These are phyloP conservation scores for Leccinum ochraceum DNA, from an alignment of 768 basidiomycete species.

Conservation along the genomic window DNA sequence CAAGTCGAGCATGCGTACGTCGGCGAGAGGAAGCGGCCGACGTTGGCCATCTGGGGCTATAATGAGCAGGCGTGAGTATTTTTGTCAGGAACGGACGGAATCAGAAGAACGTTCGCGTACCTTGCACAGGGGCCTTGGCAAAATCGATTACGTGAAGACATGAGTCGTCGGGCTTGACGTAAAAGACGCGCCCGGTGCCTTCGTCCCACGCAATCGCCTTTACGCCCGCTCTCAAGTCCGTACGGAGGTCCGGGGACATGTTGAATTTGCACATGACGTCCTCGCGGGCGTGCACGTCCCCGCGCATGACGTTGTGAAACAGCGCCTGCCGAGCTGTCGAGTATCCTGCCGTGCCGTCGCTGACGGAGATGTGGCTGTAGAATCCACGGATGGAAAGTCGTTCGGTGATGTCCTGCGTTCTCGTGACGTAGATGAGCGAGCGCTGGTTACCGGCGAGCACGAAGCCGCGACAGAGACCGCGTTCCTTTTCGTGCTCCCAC, in stretches of 20 bases:
- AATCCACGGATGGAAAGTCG: conserved; percentile 31
- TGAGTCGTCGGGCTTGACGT: conserved; percentile 44
- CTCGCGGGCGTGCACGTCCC: conserved; percentile 15
- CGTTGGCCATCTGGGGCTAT: conserved; percentile 35
- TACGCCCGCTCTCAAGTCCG: conserved; percentile 34
- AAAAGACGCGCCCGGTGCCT: conserved; percentile 56
- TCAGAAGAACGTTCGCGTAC: conserved; percentile 16
- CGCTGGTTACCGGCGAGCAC: conserved; percentile 36
- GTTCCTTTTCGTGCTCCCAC: conserved; percentile 27
- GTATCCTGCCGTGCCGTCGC: conserved; percentile 32
- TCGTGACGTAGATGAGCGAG: conserved; percentile 33
- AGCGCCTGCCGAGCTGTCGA: conserved; percentile 18
- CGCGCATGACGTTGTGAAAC: conserved; percentile 27
- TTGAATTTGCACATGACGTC: conserved; percentile 30
- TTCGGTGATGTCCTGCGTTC: conserved; percentile 27
- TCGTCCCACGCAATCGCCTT: conserved; percentile 68
- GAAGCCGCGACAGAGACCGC: conserved; percentile 28
- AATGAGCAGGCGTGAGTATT: neutral
- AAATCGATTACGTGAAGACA: conserved; percentile 52
- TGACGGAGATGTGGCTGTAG: conserved; percentile 39
- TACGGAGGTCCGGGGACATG: conserved; percentile 18
- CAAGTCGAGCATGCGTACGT: conserved; percentile 34
- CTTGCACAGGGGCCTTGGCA: conserved; percentile 36
- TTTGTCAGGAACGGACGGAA: neutral
- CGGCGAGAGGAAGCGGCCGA: conserved; percentile 30